Evolutionary conservation across 352 stramenopile species (phyloP), one percentile per base, ranked within the genome.

Genomic region (Globisporangium abappressorium): DNA sequence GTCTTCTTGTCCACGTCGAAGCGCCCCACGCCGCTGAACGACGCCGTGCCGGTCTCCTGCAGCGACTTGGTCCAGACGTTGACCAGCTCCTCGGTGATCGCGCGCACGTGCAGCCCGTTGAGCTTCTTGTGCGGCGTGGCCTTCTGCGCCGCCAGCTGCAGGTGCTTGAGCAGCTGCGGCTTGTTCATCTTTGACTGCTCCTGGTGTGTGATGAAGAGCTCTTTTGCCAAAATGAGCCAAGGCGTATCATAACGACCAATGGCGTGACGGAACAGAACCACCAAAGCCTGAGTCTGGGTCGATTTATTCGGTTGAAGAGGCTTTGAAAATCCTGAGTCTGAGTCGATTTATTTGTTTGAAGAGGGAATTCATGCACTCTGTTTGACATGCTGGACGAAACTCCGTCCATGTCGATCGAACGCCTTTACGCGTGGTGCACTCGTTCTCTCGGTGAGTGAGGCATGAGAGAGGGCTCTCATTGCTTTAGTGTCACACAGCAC

Each of bases 1-100:
- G 70, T 82, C 47, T 74, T 73, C 59, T 80, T 82, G 62, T 79
- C 72, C 33, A 84, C 66, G 30, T 75, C 71, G 57, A 86, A 86
- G 54, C 78, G 78, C 3, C 78, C 78, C 24, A 86, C 72, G 18
- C 72, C 74, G 18, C 58, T 61, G 68, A 81, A 69, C 22, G 71
- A 76, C 71, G 74, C 76, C 28, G 65, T 71, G 62, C 78, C 79
- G 22, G 71, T 81, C 65, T 87, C 75, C 22, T 72, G 77, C 51
- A 87, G 75, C 65, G 72, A 79, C 58, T 73, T 74, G 55, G 72
- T 74, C 76, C 75, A 83, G 28, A 75, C 65, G 54, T 72, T 62
- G 38, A 81, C 62, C 8, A 84, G 65, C 75, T 82, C 79, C 9
- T 83, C 72, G 18, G 74, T 70, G 57, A 85, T 69, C 38, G 67